phyloP scores from a whole-genome alignment of 140 eudicot genomes.

The Bidens hawaiensis region DNA sequence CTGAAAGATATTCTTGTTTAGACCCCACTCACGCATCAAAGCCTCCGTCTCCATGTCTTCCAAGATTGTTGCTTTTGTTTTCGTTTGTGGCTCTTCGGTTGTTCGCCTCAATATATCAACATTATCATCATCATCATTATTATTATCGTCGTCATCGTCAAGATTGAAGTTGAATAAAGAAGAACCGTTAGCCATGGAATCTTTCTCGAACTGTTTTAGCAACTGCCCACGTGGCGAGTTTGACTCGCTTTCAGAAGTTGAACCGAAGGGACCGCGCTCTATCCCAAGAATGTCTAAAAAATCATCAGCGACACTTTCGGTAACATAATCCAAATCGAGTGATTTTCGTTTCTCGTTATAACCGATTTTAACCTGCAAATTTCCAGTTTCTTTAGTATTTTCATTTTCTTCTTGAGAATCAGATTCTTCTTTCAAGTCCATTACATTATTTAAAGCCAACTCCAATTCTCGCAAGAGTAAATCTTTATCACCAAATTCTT shows the following conservation, averaged over 20 bases:
- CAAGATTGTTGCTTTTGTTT: constrained; percentile 31
- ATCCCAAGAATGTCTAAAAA: constrained; percentile 73
- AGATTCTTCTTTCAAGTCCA: constrained; percentile 46
- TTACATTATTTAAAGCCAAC: constrained; percentile 45
- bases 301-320: constrained; percentile 63
- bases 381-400: constrained; percentile 26
- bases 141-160: constrained; percentile 44
- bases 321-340: constrained; percentile 50
- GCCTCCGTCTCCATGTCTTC: constrained; percentile 72
- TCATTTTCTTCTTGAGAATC: constrained; percentile 56
- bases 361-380: constrained; percentile 30
- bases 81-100: constrained; percentile 33
- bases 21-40: constrained; percentile 90
- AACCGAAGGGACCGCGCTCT: constrained; percentile 60
- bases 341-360: constrained; percentile 42
- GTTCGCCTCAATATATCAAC: constrained; percentile 20
- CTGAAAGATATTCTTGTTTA: constrained; percentile 59
- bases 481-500: constrained; percentile 44
- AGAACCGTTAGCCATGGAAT: constrained; percentile 51
- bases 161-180: constrained; percentile 57
- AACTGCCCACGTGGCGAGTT: constrained; percentile 91
- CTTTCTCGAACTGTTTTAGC: constrained; percentile 78
- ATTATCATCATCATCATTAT: constrained; percentile 39
- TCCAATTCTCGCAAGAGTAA: constrained; percentile 64
- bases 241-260: constrained; percentile 68